These are phyloP conservation scores for Quercus alba DNA, from an alignment of 306 rosid species.

Conservation along the genomic window DNA sequence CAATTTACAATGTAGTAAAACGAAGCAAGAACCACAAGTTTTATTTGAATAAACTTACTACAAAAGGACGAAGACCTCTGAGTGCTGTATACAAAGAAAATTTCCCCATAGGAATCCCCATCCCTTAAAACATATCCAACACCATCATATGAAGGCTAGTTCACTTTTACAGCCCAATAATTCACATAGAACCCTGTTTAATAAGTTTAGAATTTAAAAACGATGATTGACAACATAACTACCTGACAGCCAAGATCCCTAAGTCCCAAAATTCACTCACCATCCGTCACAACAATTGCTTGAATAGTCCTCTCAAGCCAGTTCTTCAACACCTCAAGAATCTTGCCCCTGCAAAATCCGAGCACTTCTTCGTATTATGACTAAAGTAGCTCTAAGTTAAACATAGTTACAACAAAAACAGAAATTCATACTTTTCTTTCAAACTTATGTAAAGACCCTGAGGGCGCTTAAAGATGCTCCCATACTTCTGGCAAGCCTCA, in stretches of 20 bases:
- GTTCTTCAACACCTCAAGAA: constrained; percentile 85
- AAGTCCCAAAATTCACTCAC: constrained; percentile 91
- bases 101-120: constrained; percentile 97
- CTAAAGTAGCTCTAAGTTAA: no score
- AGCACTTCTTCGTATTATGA: constrained; percentile 6
- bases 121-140: constrained; percentile 45
- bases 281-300: constrained; percentile 90
- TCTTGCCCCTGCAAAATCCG: constrained; percentile 73
- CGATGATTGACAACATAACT: neutral
- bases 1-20: no score
- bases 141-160: no score
- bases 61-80: constrained; percentile 87
- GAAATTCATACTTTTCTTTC: constrained; percentile 69
- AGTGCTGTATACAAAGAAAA: constrained; percentile 87
- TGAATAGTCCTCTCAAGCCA: constrained; percentile 83
- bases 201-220: constrained; percentile 1
- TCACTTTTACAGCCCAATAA: neutral
- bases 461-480: constrained; percentile 78
- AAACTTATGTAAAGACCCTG: constrained; percentile 91
- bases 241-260: constrained; percentile 98
- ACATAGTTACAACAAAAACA: neutral
- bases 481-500: constrained; percentile 95
- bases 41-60: constrained; percentile 41
- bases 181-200: no score
- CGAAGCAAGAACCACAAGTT: no score